Percentiles rank a stretch among this genome's conserved stretches.
phyloP scores from a whole-genome alignment of 1,284 basidiomycete species.

The Exobasidium rhododendri region DNA sequence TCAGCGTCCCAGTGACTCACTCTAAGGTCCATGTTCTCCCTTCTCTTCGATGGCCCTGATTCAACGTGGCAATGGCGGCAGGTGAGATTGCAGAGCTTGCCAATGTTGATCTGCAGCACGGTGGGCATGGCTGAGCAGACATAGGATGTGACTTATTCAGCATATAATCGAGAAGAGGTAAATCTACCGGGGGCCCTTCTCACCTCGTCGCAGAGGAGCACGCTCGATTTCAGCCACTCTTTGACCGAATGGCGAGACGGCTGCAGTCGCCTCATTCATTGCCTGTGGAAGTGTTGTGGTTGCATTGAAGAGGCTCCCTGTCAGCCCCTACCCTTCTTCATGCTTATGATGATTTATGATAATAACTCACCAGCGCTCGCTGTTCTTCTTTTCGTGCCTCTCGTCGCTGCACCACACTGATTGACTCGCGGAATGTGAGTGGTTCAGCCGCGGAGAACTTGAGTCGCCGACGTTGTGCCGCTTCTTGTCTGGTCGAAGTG shows the following conservation, averaged over 20 bases:
- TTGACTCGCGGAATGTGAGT: background rate
- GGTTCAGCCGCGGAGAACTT: background rate
- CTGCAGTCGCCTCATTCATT: background rate
- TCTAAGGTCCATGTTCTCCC: slow-evolving; percentile 1
- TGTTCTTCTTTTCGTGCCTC: background rate
- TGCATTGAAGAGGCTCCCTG: too few relatives aligned
- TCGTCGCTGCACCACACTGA: background rate
- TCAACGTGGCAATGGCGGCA: slow-evolving; percentile 9
- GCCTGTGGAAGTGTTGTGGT: background rate
- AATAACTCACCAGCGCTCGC: slow-evolving; percentile 1
- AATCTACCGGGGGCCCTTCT: too few relatives aligned
- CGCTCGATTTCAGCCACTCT: background rate
- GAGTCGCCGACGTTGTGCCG: background rate
- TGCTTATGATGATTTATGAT: too few relatives aligned
- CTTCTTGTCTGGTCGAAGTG: background rate
- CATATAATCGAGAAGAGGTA: too few relatives aligned
- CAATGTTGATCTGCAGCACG: slow-evolving; percentile 4
- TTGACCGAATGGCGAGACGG: background rate
- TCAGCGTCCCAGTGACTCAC: background rate
- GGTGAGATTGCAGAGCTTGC: slow-evolving; percentile 7
- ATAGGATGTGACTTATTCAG: too few relatives aligned
- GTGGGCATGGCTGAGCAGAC: background rate
- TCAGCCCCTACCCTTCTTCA: too few relatives aligned
- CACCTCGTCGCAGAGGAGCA: background rate
- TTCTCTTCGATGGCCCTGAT: slow-evolving; percentile 5